Conservation (phyloP, 176 grass and related monocot species). For the Oryza officinalis region DNA sequence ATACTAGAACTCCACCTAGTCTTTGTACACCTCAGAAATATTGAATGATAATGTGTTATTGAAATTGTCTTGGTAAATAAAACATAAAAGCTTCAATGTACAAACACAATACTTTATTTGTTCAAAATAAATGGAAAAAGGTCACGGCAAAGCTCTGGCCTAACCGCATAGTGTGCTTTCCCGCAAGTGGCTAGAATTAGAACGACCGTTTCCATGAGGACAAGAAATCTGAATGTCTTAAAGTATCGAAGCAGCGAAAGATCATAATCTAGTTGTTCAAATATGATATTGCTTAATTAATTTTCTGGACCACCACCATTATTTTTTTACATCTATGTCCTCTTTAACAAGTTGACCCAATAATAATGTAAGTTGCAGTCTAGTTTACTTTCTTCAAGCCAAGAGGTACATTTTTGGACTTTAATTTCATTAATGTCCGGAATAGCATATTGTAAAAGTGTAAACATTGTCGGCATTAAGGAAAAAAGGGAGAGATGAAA, state of each 20-base stretch:
- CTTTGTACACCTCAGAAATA: background rate
- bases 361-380: background rate
- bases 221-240: background rate
- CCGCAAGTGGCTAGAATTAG: background rate
- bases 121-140: background rate
- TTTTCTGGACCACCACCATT: background rate
- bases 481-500: background rate
- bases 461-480: background rate
- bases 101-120: background rate
- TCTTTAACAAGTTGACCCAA: background rate
- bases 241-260: background rate
- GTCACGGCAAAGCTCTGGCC: background rate
- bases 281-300: background rate
- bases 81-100: background rate
- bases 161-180: background rate
- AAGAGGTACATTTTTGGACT: background rate
- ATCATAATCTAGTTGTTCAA: background rate
- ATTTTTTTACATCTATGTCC: background rate
- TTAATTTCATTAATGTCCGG: background rate
- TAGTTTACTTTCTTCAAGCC: background rate
- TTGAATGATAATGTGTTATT: background rate
- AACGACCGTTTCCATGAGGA: background rate
- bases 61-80: background rate
- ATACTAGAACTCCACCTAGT: background rate
- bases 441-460: background rate